A percentile compares a stretch with the other conserved stretches of the same genome.
Evolutionary conservation across 306 rosid genomes (phyloP).

Genomic region (Sechiopsis laciniata): DNA sequence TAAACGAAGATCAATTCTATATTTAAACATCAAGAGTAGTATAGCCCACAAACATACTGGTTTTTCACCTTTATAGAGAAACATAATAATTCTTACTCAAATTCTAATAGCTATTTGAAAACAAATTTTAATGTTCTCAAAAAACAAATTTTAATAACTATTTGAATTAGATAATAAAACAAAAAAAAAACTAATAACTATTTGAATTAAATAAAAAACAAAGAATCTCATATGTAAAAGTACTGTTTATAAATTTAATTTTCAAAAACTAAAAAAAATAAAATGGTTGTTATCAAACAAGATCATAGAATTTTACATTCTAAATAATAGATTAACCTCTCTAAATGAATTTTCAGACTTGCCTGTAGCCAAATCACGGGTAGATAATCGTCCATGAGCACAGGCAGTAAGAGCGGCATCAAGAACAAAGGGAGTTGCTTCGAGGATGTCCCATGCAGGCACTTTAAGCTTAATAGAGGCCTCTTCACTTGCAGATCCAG

Average conservation of each 20-base stretch:
- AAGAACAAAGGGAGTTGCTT: constrained; percentile 88
- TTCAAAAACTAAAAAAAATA: too few species aligned
- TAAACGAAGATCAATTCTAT: background rate
- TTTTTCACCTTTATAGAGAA: too few species aligned
- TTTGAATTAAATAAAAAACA: too few species aligned
- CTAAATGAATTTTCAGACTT: constrained; percentile 13
- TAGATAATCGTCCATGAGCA: constrained; percentile 76
- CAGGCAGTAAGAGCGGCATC: constrained; percentile 89
- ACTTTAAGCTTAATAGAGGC: constrained; percentile 60
- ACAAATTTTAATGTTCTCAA: too few species aligned
- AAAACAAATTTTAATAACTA: too few species aligned
- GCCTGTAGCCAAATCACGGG: constrained; percentile 93
- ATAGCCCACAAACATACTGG: background rate
- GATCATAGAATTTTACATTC: background rate
- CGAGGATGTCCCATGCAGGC: constrained; percentile 93
- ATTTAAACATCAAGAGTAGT: background rate
- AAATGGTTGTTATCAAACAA: too few species aligned
- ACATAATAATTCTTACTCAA: too few species aligned
- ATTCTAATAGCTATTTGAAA: too few species aligned
- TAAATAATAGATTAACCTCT: background rate
- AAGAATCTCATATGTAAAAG: background rate
- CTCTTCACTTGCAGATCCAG: constrained; percentile 54
- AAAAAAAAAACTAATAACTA: too few species aligned
- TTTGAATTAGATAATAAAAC: too few species aligned
- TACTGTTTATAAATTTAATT: too few species aligned